Percentiles rank a stretch among this genome's conserved stretches.
Conservation (phyloP, 257 asterid genomes). For the Henckelia pumila region DNA sequence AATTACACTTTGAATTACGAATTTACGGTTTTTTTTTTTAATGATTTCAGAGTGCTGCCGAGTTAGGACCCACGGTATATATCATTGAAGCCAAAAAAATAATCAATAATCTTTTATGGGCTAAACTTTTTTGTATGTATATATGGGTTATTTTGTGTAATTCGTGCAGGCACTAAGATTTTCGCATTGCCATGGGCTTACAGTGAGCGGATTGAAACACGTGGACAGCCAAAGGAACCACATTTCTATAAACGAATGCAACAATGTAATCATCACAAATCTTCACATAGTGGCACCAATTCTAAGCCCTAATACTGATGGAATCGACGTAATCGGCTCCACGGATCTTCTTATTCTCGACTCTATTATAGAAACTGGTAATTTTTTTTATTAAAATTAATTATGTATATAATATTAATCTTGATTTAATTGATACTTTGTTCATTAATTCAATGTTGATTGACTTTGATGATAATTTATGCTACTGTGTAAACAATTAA, state of each 20-base stretch:
- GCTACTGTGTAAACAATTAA: not conserved
- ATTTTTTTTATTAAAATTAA: no score
- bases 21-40: no score
- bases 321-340: conserved; percentile 47
- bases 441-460: no score
- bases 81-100: no score
- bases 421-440: no score
- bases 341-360: conserved; percentile 33
- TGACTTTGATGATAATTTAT: not conserved
- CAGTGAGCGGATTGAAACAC: conserved; percentile 37
- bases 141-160: no score
- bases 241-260: conserved; percentile 36
- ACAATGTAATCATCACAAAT: conserved; percentile 23
- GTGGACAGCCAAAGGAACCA: conserved; percentile 47
- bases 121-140: no score
- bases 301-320: conserved; percentile 59
- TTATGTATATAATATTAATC: no score
- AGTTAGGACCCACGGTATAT: conserved; percentile 28
- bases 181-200: conserved; percentile 36
- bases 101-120: no score
- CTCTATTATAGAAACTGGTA: conserved; percentile 39
- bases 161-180: conserved; percentile 52
- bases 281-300: conserved; percentile 38
- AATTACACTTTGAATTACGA: no score
- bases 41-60: conserved; percentile 21